Conservation (phyloP, 495 filamentous ascomycete species). For the Aspergillus coremiiformis region DNA sequence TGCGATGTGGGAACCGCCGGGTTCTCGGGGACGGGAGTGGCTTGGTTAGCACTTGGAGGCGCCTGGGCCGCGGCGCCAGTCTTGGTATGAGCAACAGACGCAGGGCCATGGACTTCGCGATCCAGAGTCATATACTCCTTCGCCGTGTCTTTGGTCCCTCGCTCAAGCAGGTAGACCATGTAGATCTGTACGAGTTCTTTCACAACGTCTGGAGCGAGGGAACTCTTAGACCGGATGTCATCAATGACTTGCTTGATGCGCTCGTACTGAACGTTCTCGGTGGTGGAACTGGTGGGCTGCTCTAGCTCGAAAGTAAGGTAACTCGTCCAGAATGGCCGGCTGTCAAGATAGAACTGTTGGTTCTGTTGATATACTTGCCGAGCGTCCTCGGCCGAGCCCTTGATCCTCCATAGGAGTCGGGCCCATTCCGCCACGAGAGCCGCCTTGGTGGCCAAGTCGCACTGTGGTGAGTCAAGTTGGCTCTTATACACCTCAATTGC, state of each 20-base stretch:
- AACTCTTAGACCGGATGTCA: conserved; percentile 67
- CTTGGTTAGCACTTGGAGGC: conserved; percentile 2
- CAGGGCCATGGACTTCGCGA: conserved; percentile 70
- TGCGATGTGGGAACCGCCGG: conserved; percentile 14
- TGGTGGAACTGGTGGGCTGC: conserved; percentile 64
- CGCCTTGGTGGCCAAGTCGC: conserved; percentile 75
- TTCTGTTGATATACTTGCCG: conserved; percentile 78
- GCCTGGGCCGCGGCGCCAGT: conserved; percentile 24
- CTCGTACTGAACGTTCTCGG: conserved; percentile 58
- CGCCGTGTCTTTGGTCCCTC: conserved; percentile 73
- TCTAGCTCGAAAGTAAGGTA: conserved; percentile 86
- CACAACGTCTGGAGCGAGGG: conserved; percentile 57
- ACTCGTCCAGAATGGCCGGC: conserved; percentile 83
- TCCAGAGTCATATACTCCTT: conserved; percentile 83
- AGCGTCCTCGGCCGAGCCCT: conserved; percentile 77
- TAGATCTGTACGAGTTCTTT: conserved; percentile 75
- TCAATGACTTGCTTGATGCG: conserved; percentile 76
- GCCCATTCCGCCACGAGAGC: conserved; percentile 88
- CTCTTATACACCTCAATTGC: conserved; percentile 79
- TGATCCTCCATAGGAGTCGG: conserved; percentile 79
- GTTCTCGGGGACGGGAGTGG: not conserved
- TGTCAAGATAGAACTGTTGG: conserved; percentile 77
- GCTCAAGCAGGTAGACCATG: conserved; percentile 76
- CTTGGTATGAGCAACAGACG: conserved; percentile 31
- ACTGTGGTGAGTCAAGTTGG: conserved; percentile 64